phyloP scores from a whole-genome alignment of 371 early-diverging fungal species.

The Mortierella sp. region DNA sequence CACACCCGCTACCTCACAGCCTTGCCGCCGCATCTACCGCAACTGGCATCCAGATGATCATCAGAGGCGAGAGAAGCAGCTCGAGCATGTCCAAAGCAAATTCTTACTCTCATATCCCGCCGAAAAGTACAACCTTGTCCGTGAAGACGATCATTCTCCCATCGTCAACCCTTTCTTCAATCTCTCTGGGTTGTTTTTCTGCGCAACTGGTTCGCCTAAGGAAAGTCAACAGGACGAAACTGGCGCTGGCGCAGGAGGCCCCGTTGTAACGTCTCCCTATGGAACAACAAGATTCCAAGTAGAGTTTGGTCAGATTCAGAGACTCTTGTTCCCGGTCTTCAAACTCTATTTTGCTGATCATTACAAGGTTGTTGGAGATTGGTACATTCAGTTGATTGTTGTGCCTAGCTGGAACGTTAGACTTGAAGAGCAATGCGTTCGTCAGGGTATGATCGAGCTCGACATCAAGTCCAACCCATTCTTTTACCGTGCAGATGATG shows the following conservation, averaged over 20 bases:
- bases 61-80: constrained; percentile 50
- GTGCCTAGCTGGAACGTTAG: constrained; percentile 56
- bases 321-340: constrained; percentile 44
- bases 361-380: constrained; percentile 54
- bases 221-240: constrained; percentile 31
- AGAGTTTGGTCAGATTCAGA: constrained; percentile 53
- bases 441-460: constrained; percentile 52
- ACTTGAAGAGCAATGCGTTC: constrained; percentile 50
- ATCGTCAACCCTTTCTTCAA: constrained; percentile 54
- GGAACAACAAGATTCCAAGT: constrained; percentile 55
- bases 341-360: constrained; percentile 57
- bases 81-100: constrained; percentile 44
- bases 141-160: constrained; percentile 54
- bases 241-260: constrained; percentile 54
- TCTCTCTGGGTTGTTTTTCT: constrained; percentile 53
- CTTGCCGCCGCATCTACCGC: constrained; percentile 54
- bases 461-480: constrained; percentile 53
- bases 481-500: constrained; percentile 55
- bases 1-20: constrained; percentile 55
- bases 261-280: constrained; percentile 51
- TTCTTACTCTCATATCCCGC: constrained; percentile 57
- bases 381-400: constrained; percentile 55
- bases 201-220: constrained; percentile 46
- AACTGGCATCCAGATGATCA: constrained; percentile 59
- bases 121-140: constrained; percentile 57